Conservation (phyloP, 768 basidiomycete species). For the Dentipellis sp. region DNA sequence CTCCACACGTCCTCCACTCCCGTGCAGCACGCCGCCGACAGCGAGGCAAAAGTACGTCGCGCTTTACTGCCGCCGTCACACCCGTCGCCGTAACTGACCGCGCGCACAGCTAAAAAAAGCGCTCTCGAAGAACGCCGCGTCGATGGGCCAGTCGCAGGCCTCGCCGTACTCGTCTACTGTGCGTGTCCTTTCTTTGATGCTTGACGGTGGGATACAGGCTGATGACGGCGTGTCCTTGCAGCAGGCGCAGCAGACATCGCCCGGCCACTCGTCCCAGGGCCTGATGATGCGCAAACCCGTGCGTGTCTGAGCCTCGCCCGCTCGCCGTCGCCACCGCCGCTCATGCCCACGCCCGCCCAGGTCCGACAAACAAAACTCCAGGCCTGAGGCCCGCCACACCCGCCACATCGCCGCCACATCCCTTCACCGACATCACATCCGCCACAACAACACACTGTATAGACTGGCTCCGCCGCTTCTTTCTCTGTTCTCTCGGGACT, state of each 20-base stretch:
- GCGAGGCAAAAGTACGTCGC: constrained; percentile 60
- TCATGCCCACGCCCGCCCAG: constrained; percentile 5
- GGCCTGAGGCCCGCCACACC: not conserved
- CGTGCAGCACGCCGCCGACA: constrained; percentile 56
- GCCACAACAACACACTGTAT: not conserved
- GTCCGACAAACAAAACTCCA: constrained; percentile 1
- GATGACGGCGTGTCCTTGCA: constrained; percentile 3
- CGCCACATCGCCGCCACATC: too few species aligned
- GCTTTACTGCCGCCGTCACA: not conserved
- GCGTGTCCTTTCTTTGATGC: constrained; percentile 1
- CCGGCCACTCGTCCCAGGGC: constrained; percentile 17
- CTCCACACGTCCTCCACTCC: constrained; percentile 60
- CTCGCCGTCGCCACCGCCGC: not conserved
- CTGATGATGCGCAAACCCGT: constrained; percentile 28
- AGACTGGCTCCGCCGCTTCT: too few species aligned
- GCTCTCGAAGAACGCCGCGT: constrained; percentile 32
- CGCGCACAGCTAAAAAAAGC: constrained; percentile 47
- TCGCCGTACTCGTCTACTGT: constrained; percentile 14
- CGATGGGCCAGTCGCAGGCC: constrained; percentile 24
- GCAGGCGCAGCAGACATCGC: constrained; percentile 14
- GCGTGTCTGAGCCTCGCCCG: not conserved
- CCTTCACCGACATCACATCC: not conserved
- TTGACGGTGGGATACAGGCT: too few species aligned
- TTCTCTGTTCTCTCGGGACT: constrained; percentile 11
- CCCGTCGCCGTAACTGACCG: not conserved